Base-by-base conservation (phyloP, 2,329 filamentous ascomycete genomes). In the Hypoxylon rubiginosum region DNA sequence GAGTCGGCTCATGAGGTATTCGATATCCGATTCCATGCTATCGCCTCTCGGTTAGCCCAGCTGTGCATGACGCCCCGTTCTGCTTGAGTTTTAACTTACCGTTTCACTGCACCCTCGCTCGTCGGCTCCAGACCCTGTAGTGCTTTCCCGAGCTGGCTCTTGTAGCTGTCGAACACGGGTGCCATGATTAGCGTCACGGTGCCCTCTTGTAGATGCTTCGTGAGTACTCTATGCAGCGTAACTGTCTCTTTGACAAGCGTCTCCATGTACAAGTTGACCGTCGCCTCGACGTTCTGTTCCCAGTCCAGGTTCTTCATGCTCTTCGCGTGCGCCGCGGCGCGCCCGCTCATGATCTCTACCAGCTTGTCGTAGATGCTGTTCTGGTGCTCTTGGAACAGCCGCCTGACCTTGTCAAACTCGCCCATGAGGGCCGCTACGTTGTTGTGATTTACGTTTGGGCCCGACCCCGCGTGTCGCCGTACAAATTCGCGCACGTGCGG, bases 401-500 rank as follows among this genome's bases (percentile, higher is more conserved):
- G 87, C 70, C 92, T 91, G 57, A 96, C 90, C 78, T 93, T 95
- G 81, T 97, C 94, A 73, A 97, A 97, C 70, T 97, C 94, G 36
- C 87, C 89, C 81, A 95, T 92, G 26, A 94, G 79, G 17, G 82
- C 78, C 1, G 87, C 84, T 26, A 85, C 83, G 17, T 82, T 83
- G 15, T 83, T 82, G 2, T 79, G 79, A 61, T 77, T 77, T 39
- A 76, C 73, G 39, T 75, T 72, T 4, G 79, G 70, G 5, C 84
- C 84, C 0, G 84, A 82, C 9, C 83, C 84, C 5, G 82, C 84
- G 73, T 97, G 92, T 1, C 96, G 89, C 10, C 96, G 91, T 21
- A 97, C 89, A 72, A 97, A 97, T 79, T 98, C 96, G 48, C 95
- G 90, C 28, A 97, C 86, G 76, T 98, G 94, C 0, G 96, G 95